A percentile compares a stretch with the other conserved stretches of the same genome.
Conservation (phyloP, 2,329 filamentous ascomycete species). For the Aspergillus sp. region DNA sequence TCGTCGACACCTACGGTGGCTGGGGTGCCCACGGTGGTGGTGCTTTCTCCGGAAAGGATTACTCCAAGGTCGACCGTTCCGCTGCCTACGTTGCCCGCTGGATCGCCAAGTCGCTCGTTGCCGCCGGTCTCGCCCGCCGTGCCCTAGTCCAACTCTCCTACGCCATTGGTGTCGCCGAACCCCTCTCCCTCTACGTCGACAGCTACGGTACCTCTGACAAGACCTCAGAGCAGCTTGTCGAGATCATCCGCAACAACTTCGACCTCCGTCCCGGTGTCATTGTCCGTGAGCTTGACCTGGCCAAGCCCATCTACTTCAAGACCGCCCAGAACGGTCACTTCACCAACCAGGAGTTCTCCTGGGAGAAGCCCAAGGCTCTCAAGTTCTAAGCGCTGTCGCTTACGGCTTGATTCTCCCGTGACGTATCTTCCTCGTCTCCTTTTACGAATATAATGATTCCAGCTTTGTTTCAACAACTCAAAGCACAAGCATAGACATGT, state of each 20-base stretch:
- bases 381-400: slow-evolving; percentile 67
- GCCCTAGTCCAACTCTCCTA: slow-evolving; percentile 97
- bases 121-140: slow-evolving; percentile 84
- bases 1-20: slow-evolving; percentile 99
- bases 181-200: slow-evolving; percentile 96
- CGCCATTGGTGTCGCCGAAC: slow-evolving; percentile 98
- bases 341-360: slow-evolving; percentile 95
- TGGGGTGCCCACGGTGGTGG: slow-evolving; percentile 99
- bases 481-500: slow-evolving; percentile 45
- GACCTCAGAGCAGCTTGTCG: slow-evolving; percentile 86
- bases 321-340: slow-evolving; percentile 99
- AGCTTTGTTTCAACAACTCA: slow-evolving; percentile 54
- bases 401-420: slow-evolving; percentile 18
- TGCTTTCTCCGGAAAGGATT: slow-evolving; percentile 99
- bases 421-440: slow-evolving; percentile 25
- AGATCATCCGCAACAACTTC: slow-evolving; percentile 95
- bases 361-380: slow-evolving; percentile 97
- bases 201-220: slow-evolving; percentile 92
- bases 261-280: slow-evolving; percentile 98
- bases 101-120: slow-evolving; percentile 97
- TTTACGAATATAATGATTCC: slow-evolving; percentile 46
- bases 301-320: slow-evolving; percentile 95
- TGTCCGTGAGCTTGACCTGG: slow-evolving; percentile 92
- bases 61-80: slow-evolving; percentile 99
- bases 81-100: slow-evolving; percentile 96